Percentiles rank a stretch among this genome's conserved stretches.
These are phyloP conservation scores for Eutrema yunnanense DNA, from an alignment of 345 rosid species.

Conservation along the genomic window DNA sequence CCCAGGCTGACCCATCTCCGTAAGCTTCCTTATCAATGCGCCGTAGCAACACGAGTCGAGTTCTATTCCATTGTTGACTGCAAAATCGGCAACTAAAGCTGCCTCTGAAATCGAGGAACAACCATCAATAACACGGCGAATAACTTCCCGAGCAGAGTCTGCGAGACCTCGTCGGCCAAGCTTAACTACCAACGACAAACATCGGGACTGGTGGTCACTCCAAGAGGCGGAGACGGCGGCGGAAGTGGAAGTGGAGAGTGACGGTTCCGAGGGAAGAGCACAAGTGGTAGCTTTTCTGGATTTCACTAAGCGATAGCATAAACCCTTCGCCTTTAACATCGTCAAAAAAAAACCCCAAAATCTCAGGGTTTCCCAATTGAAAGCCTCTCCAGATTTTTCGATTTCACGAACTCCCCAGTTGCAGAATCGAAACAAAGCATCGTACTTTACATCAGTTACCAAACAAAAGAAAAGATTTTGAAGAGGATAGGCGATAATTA, in stretches of 20 bases:
- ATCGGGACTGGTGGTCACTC: conserved; percentile 33
- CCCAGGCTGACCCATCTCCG: conserved; percentile 36
- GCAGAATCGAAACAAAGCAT: conserved; percentile 5
- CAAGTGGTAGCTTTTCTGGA: conserved; percentile 34
- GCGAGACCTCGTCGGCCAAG: conserved; percentile 39
- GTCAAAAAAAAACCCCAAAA: not conserved
- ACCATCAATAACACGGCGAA: conserved; percentile 32
- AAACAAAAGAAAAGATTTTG: not conserved
- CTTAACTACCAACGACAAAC: conserved; percentile 39
- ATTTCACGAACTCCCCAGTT: conserved; percentile 5
- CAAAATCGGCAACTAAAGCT: conserved; percentile 34
- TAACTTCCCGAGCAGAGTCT: conserved; percentile 39
- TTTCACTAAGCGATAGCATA: conserved; percentile 22
- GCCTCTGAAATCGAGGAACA: conserved; percentile 40
- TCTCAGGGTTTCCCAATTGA: not conserved
- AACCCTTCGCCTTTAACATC: conserved; percentile 29
- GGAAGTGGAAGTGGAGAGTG: not conserved
- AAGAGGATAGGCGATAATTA: not conserved
- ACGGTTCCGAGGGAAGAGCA: conserved; percentile 29
- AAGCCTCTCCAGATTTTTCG: conserved; percentile 2
- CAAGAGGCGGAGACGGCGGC: conserved; percentile 10
- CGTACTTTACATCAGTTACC: not conserved
- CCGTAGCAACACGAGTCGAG: conserved; percentile 33
- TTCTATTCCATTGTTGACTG: conserved; percentile 33
- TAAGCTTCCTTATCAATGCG: conserved; percentile 38